Conservation (phyloP, 352 stramenopile species). For the Phytophthora nicotianae region DNA sequence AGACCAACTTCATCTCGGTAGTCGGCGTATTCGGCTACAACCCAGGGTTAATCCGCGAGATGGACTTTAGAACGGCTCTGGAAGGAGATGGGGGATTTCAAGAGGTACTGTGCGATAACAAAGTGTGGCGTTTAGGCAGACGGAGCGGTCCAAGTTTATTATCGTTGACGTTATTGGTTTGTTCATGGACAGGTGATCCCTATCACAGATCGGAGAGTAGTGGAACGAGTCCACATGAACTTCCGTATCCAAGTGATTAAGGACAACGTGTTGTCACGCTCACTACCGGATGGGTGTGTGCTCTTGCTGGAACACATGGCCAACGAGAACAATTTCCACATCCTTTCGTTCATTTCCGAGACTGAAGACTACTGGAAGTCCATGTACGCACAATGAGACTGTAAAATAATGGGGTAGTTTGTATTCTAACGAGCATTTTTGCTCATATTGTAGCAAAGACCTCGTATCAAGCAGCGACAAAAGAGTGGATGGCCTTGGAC, state of each 20-base stretch:
- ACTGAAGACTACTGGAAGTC: conserved; percentile 69
- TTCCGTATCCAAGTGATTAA: conserved; percentile 90
- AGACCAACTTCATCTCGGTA: conserved; percentile 83
- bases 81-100: conserved; percentile 69
- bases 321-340: conserved; percentile 89
- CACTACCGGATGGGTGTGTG: conserved; percentile 72
- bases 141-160: background rate
- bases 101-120: conserved; percentile 41
- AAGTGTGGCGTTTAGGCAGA: background rate
- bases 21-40: conserved; percentile 86
- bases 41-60: conserved; percentile 69
- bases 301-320: conserved; percentile 83
- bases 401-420: background rate
- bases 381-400: conserved; percentile 46
- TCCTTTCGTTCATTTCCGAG: conserved; percentile 83
- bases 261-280: conserved; percentile 83
- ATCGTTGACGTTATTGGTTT: conserved; percentile 13
- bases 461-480: conserved; percentile 49
- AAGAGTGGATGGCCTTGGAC: conserved; percentile 54
- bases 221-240: conserved; percentile 83
- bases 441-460: conserved; percentile 41
- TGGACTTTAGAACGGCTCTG: conserved; percentile 74
- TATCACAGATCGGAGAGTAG: conserved; percentile 63
- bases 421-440: background rate
- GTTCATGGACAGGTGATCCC: conserved; percentile 57